Percentiles rank a stretch among this genome's conserved stretches.
phyloP scores from a whole-genome alignment of 2,329 filamentous ascomycete genomes.

The Hypocreales sp. region DNA sequence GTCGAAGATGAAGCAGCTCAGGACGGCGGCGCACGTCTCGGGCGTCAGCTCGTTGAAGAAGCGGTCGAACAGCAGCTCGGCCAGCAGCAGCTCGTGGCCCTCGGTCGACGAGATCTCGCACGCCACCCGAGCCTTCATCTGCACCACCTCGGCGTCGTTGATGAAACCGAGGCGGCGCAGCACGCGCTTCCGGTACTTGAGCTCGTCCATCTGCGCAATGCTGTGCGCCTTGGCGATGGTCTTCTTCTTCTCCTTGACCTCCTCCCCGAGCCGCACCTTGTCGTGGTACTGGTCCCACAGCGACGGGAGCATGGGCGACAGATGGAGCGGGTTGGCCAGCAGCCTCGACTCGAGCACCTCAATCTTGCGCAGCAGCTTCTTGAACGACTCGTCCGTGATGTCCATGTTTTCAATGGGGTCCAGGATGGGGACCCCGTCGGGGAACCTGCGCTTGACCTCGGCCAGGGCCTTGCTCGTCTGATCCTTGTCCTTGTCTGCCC shows the following conservation, averaged over 20 bases:
- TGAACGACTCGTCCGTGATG: slow-evolving; percentile 85
- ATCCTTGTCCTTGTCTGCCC: slow-evolving; percentile 46
- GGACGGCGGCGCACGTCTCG: slow-evolving; percentile 69
- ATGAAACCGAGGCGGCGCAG: slow-evolving; percentile 89
- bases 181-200: slow-evolving; percentile 91
- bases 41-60: slow-evolving; percentile 95
- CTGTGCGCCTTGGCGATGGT: slow-evolving; percentile 72
- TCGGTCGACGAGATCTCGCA: slow-evolving; percentile 89
- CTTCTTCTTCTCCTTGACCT: slow-evolving; percentile 82
- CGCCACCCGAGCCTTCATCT: slow-evolving; percentile 91
- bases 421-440: slow-evolving; percentile 75
- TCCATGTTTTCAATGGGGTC: slow-evolving; percentile 96
- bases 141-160: slow-evolving; percentile 86
- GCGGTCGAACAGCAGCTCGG: slow-evolving; percentile 86
- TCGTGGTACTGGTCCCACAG: slow-evolving; percentile 76
- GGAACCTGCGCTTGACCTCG: slow-evolving; percentile 77
- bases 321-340: slow-evolving; percentile 78
- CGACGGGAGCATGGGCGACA: slow-evolving; percentile 67
- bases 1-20: slow-evolving; percentile 95
- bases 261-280: slow-evolving; percentile 60
- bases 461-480: slow-evolving; percentile 55
- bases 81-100: slow-evolving; percentile 85
- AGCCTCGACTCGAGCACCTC: slow-evolving; percentile 88
- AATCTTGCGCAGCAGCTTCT: slow-evolving; percentile 86
- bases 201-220: slow-evolving; percentile 84